These are phyloP conservation scores for Euphorbia corollata DNA, from an alignment of 441 rosid genomes.

Conservation along the genomic window DNA sequence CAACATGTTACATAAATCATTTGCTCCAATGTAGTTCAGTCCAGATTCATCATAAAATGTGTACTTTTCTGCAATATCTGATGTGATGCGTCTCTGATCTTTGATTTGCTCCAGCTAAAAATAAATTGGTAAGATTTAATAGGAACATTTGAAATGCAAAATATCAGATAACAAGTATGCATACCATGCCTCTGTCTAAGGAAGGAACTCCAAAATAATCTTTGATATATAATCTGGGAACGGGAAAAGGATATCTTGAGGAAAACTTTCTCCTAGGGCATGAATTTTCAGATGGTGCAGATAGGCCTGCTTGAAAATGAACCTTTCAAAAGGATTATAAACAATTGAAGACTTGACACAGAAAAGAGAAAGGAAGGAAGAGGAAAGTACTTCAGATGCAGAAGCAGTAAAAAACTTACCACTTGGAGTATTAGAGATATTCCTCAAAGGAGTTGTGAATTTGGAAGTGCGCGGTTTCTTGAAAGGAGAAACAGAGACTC, in stretches of 20 bases:
- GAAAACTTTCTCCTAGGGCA: conserved; percentile 44
- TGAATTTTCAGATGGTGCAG: conserved; percentile 37
- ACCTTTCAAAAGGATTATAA: conserved; percentile 17
- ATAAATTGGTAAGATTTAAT: conserved; percentile 17
- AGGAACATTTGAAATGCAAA: conserved; percentile 12
- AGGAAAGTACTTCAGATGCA: conserved; percentile 17
- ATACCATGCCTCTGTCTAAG: conserved; percentile 43
- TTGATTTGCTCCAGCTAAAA: conserved; percentile 40
- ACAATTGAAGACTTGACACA: conserved; percentile 6
- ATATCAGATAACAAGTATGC: conserved; percentile 12
- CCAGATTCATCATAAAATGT: conserved; percentile 52
- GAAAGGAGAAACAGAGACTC: conserved; percentile 50
- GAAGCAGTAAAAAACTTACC: conserved; percentile 34
- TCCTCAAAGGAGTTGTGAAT: conserved; percentile 52
- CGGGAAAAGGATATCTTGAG: conserved; percentile 49
- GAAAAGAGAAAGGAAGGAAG: not conserved
- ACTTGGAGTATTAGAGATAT: conserved; percentile 30
- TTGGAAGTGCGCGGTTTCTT: conserved; percentile 75
- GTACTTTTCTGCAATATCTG: conserved; percentile 55
- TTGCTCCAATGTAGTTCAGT: conserved; percentile 44
- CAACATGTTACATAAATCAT: conserved; percentile 49
- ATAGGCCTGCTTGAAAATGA: conserved; percentile 43
- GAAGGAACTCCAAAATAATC: conserved; percentile 66
- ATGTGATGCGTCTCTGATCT: conserved; percentile 36
- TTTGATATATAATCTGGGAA: conserved; percentile 52